Evolutionary conservation across 202 grass and related monocot genomes (phyloP).

Genomic region (Cymbopogon flexuosus): DNA sequence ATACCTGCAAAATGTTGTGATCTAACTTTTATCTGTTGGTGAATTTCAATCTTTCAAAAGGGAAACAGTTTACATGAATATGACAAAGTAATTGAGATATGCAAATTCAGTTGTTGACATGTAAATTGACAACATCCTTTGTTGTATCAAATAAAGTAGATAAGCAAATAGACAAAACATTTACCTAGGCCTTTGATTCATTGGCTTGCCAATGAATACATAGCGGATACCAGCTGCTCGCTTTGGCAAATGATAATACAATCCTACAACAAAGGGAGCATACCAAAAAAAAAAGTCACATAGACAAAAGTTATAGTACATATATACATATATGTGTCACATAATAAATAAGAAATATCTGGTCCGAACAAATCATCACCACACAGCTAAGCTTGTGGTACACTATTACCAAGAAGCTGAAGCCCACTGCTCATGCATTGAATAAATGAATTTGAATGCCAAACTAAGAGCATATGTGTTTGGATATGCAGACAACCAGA

Average conservation of each 20-base stretch:
- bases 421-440: background rate
- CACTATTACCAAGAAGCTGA: conserved; percentile 1
- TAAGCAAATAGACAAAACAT: conserved; percentile 14
- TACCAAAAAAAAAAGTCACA: conserved; percentile 36
- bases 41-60: background rate
- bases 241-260: conserved; percentile 97
- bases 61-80: background rate
- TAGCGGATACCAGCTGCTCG: conserved; percentile 88
- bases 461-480: background rate
- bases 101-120: background rate
- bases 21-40: conserved; percentile 7
- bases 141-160: background rate
- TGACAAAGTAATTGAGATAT: conserved; percentile 11
- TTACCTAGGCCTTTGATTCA: conserved; percentile 94
- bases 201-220: conserved; percentile 94
- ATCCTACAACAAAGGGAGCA: conserved; percentile 50
- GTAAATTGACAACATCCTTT: background rate
- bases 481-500: conserved; percentile 12
- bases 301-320: background rate
- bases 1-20: conserved; percentile 57
- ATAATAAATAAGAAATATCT: background rate
- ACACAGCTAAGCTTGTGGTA: conserved; percentile 3
- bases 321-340: background rate
- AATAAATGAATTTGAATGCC: background rate
- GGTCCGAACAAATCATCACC: background rate